A percentile compares a stretch with the other conserved stretches of the same genome.
These are phyloP conservation scores for Geotrichum carabidarum DNA, from an alignment of 1,139 yeast species.

Conservation along the genomic window DNA sequence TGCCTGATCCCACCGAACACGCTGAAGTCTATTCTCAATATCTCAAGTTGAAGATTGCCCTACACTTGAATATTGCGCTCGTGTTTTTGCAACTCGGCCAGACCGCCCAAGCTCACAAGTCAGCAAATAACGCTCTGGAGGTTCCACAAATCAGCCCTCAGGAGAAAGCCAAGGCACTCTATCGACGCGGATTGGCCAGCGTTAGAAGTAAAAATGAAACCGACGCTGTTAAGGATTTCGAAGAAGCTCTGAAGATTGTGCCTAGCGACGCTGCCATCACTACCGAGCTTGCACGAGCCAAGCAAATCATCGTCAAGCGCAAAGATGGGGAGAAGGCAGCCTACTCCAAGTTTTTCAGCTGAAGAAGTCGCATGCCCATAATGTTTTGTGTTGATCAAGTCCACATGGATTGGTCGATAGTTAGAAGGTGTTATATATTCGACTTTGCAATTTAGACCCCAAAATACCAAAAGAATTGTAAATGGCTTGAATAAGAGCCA, in stretches of 20 bases:
- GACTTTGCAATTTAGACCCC: too few relatives aligned
- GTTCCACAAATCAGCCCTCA: constrained; percentile 54
- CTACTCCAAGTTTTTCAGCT: constrained; percentile 67
- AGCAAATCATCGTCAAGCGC: constrained; percentile 48
- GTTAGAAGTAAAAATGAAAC: constrained; percentile 62
- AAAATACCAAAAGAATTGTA: too few relatives aligned
- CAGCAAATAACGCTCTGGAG: constrained; percentile 62
- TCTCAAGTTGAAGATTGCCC: constrained; percentile 49
- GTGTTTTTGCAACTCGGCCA: constrained; percentile 61
- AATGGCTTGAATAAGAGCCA: too few relatives aligned
- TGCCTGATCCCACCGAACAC: constrained; percentile 44
- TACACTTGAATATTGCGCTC: constrained; percentile 66
- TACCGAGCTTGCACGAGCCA: constrained; percentile 62
- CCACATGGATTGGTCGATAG: too few relatives aligned
- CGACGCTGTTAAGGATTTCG: constrained; percentile 60
- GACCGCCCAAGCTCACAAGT: constrained; percentile 50
- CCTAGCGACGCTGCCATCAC: constrained; percentile 74
- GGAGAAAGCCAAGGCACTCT: constrained; percentile 74
- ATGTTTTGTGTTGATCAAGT: too few relatives aligned
- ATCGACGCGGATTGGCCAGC: constrained; percentile 78
- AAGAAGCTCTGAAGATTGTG: constrained; percentile 57
- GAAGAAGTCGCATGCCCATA: too few relatives aligned
- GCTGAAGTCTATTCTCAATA: constrained; percentile 27
- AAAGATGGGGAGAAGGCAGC: constrained; percentile 75
- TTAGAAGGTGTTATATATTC: too few relatives aligned